A percentile compares a stretch with the other conserved stretches of the same genome.
phyloP scores from a whole-genome alignment of 192 early-diverging fungal species.

The Glomus cerebriforme region DNA sequence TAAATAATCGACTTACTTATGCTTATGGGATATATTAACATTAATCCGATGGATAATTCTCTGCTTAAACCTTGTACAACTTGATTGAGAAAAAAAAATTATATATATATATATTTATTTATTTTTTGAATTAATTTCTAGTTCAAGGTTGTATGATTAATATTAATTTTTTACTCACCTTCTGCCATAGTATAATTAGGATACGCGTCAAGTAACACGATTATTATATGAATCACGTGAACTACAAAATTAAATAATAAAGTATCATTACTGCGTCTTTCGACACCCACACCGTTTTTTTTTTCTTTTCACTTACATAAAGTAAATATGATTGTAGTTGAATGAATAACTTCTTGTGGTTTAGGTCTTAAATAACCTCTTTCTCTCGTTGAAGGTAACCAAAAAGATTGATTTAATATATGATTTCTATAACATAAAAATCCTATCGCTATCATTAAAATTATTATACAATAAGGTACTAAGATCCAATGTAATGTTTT shows the following conservation, averaged over 20 bases:
- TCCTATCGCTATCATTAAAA: not conserved
- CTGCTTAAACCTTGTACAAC: not conserved
- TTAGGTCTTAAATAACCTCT: slow-evolving; percentile 4
- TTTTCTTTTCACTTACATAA: not conserved
- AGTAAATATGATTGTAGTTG: not conserved
- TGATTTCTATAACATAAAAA: slow-evolving; percentile 6
- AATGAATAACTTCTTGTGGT: not conserved
- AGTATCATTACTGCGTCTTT: not conserved
- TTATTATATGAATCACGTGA: not conserved
- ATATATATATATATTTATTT: too few relatives aligned
- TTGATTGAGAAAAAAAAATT: not conserved
- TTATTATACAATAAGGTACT: not conserved
- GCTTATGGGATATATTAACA: slow-evolving; percentile 5
- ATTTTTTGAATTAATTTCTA: not conserved
- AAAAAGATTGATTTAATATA: not conserved
- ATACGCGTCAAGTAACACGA: not conserved
- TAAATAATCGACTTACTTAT: slow-evolving; percentile 11
- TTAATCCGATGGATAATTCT: not conserved
- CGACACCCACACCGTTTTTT: too few relatives aligned
- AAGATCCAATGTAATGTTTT: not conserved
- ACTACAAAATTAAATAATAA: not conserved
- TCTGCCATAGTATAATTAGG: not conserved
- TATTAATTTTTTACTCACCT: too few relatives aligned
- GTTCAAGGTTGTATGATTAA: too few relatives aligned
- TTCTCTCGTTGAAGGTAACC: not conserved